Percentiles rank a stretch among this genome's conserved stretches.
These are phyloP conservation scores for Phialophora verrucosa DNA, from an alignment of 2,329 filamentous ascomycete genomes.

Conservation along the genomic window DNA sequence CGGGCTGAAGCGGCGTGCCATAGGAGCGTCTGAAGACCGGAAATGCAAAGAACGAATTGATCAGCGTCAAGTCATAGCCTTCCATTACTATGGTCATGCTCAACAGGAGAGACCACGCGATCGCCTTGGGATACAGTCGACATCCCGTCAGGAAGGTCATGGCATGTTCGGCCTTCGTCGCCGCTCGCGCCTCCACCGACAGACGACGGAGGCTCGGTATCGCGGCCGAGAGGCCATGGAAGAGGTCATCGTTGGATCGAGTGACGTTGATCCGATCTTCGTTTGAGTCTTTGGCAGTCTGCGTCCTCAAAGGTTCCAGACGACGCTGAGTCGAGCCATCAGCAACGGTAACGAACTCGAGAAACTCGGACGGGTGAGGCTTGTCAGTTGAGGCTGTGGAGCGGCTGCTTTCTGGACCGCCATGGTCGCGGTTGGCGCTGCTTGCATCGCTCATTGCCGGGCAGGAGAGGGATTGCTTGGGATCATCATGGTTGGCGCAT, in stretches of 20 bases:
- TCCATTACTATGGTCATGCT: slow-evolving; percentile 43
- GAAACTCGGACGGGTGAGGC: slow-evolving; percentile 36
- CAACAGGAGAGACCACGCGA: slow-evolving; percentile 41
- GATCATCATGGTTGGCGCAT: slow-evolving; percentile 3
- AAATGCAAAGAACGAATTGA: slow-evolving; percentile 44
- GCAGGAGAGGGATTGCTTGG: slow-evolving; percentile 2
- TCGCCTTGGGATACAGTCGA: slow-evolving; percentile 41
- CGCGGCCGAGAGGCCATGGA: slow-evolving; percentile 32
- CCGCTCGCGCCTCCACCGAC: slow-evolving; percentile 36
- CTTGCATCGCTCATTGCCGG: slow-evolving; percentile 30
- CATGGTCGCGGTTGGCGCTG: slow-evolving; percentile 15
- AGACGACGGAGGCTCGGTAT: slow-evolving; percentile 36
- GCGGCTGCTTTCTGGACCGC: slow-evolving; percentile 4
- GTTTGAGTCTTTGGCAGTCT: slow-evolving; percentile 9
- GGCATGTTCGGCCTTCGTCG: slow-evolving; percentile 39
- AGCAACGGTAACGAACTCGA: slow-evolving; percentile 34
- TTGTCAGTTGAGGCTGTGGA: slow-evolving; percentile 28
- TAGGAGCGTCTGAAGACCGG: slow-evolving; percentile 44
- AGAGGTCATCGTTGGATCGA: slow-evolving; percentile 38
- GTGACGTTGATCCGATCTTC: slow-evolving; percentile 25
- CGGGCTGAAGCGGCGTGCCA: slow-evolving; percentile 24
- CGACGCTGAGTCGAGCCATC: slow-evolving; percentile 4
- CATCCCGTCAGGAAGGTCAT: slow-evolving; percentile 40
- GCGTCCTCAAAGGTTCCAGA: slow-evolving; percentile 28
- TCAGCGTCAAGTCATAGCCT: slow-evolving; percentile 42